Evolutionary conservation across 331 rosid species (phyloP), one percentile per base, ranked within the genome.

Genomic region (Quercus phellos): DNA sequence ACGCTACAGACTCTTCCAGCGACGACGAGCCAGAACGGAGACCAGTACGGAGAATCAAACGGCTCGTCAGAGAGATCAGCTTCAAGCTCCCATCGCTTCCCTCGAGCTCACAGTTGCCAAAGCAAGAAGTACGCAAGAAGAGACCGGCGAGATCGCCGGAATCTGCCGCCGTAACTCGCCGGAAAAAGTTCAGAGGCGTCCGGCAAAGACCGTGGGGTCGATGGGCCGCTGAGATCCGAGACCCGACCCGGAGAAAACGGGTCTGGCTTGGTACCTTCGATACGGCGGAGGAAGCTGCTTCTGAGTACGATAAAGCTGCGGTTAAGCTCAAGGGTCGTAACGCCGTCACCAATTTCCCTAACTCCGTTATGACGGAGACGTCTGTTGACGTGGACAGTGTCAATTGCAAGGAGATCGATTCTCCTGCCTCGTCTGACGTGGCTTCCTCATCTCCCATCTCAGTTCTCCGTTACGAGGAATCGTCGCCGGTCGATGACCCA

Each of bases 151-250:
- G 67, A 66, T 32, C 77, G 0, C 50, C 74, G n/a, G 70, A 35
- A 10, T 34, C 79, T 2, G 66, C 43, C 8, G 17, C 32, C 13
- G 17, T 60, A 21, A 27, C 13, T 58, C 78, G 81, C 81, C 82
- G 51, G 51, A 82, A 54, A 3, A 85, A 77, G 76, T 89, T 85
- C 73, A 55, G 90, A 0, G 98, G 98, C 0, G 98, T 93, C 27
- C 93, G 98, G 4, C 90, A 84, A 85, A 66, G 98, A 12, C 96
- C 98, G 0, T 89, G 96, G 96, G 98, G 98, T 0, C 84, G 96
- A 0, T 93, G 96, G 94, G 93, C 93, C 0, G 96, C 98, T 0
- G 96, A 93, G 91, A 89, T 93, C 81, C 91, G 98, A 0, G 94
- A 91, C 88, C 98, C 98, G 69, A 73, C 0, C 29, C 89, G 73